Base-by-base conservation (phyloP, 2,329 filamentous ascomycete genomes). In the Claviceps sp. region DNA sequence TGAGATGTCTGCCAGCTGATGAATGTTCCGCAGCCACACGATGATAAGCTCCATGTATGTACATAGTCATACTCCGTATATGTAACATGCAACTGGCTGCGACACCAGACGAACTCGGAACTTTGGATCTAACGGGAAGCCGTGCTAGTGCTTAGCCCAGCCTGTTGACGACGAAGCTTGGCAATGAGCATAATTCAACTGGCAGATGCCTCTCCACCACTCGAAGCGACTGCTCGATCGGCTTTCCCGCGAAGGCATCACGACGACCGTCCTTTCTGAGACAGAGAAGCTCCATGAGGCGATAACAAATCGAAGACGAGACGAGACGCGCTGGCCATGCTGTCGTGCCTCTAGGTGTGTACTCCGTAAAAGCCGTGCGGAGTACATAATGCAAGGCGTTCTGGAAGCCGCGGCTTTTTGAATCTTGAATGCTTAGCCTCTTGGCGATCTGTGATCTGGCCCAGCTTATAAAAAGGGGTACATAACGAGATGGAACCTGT, bases 151-250 rank as follows among this genome's bases (percentile, higher is more conserved):
- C 18, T 47, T 14, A 13, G 37, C 36, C 50, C 44, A 48, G 50
- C 26, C 45, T 44, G 42, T 42, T 20, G 26, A 44, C 45, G 40
- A 52, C 50, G 38, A 48, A 52, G 50, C 50, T 52, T 48, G 46
- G 46, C 50, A 30, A 40, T 16, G 46, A 34, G 38, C 45, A 30
- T 52, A 40, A 38, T 22, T 18, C 24, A n/a, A 42, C 22, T 5
- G 14, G 11, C 8, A 5, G 41, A 43, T 18, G 18, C 16, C 20
- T 22, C 18, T 11, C n/a, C 4, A 18, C n/a, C 34, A 18, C 30
- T 47, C 9, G 2, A 20, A 26, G 8, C 42, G 2, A 26, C 22
- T 24, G 18, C 14, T 38, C 20, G 20, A 9, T 14, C 34, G 13
- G 20, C 46, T 14, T 40, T 18, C n/a, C 44, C 36, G 7, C 20